Percentiles rank a stretch among this genome's conserved stretches.
phyloP scores from a whole-genome alignment of 108 stramenopile genomes.

The Pseudonitzschia multistriata region DNA sequence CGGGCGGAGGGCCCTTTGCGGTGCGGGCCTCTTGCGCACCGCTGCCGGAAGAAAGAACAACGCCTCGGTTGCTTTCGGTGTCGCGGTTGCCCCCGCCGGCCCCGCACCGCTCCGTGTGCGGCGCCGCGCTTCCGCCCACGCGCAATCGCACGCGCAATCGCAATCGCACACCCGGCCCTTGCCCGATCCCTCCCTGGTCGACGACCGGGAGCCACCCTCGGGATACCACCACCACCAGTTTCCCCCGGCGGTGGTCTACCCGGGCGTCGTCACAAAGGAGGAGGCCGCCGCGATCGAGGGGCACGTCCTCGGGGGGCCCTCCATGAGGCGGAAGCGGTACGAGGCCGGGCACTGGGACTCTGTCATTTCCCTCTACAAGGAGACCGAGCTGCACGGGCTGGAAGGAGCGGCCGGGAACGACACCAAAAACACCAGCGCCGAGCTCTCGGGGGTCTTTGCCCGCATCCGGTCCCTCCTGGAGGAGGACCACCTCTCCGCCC shows the following conservation, averaged over 20 bases:
- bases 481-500: constrained; percentile 35
- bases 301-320: not conserved
- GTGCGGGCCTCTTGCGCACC: too few relatives aligned
- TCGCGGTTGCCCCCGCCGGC: too few relatives aligned
- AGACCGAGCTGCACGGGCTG: constrained; percentile 58
- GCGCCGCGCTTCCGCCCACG: too few relatives aligned
- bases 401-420: not conserved
- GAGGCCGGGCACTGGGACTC: constrained; percentile 91
- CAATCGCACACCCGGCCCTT: too few relatives aligned
- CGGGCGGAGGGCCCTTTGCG: too few relatives aligned
- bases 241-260: not conserved
- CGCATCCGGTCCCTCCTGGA: constrained; percentile 47
- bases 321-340: constrained; percentile 41
- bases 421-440: not conserved
- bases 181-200: constrained; percentile 43
- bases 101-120: too few relatives aligned
- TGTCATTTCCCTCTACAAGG: constrained; percentile 81
- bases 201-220: constrained; percentile 36
- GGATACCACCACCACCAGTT: not conserved
- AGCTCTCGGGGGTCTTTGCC: not conserved
- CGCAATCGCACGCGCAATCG: too few relatives aligned
- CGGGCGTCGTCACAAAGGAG: not conserved
- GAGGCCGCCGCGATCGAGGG: not conserved
- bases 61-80: too few relatives aligned
- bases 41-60: too few relatives aligned